Percentiles rank a stretch among this genome's conserved stretches.
Evolutionary conservation across 129 eudicot genomes (phyloP).

Genomic region (Mikania micrantha): DNA sequence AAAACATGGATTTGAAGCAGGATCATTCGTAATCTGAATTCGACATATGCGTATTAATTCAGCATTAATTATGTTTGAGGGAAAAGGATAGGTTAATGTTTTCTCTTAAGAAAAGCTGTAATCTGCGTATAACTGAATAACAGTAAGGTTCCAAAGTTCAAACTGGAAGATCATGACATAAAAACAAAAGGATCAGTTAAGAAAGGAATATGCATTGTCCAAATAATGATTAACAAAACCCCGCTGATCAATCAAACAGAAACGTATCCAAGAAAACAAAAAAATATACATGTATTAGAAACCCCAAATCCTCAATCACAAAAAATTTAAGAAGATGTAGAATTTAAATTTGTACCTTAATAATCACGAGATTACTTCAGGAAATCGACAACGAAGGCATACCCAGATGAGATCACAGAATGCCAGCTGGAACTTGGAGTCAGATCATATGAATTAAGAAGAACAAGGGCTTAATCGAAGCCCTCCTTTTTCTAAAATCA

Average conservation of each 20-base stretch:
- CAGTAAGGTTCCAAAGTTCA: neutral
- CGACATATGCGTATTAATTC: neutral
- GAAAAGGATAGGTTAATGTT: neutral
- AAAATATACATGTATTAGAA: too few relatives aligned
- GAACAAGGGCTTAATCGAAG: conserved; percentile 14
- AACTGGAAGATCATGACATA: conserved; percentile 11
- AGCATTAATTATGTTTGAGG: neutral
- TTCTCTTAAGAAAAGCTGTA: too few relatives aligned
- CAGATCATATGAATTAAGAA: conserved; percentile 20
- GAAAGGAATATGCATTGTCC: conserved; percentile 25
- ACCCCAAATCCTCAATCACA: conserved; percentile 20
- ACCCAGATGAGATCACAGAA: conserved; percentile 15
- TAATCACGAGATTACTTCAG: conserved; percentile 13
- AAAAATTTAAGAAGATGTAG: neutral
- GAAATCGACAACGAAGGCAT: conserved; percentile 10
- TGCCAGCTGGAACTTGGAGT: conserved; percentile 21
- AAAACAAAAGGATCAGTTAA: conserved; percentile 8
- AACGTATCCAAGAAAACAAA: neutral
- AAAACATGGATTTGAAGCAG: neutral
- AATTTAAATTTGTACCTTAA: conserved; percentile 10
- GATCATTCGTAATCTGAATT: neutral
- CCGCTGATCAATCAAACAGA: neutral
- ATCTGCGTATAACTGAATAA: conserved; percentile 3
- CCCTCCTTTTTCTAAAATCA: conserved; percentile 13
- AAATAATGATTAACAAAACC: neutral